Base-by-base conservation (phyloP, 2,329 filamentous ascomycete genomes). In the Diaporthe amygdali region DNA sequence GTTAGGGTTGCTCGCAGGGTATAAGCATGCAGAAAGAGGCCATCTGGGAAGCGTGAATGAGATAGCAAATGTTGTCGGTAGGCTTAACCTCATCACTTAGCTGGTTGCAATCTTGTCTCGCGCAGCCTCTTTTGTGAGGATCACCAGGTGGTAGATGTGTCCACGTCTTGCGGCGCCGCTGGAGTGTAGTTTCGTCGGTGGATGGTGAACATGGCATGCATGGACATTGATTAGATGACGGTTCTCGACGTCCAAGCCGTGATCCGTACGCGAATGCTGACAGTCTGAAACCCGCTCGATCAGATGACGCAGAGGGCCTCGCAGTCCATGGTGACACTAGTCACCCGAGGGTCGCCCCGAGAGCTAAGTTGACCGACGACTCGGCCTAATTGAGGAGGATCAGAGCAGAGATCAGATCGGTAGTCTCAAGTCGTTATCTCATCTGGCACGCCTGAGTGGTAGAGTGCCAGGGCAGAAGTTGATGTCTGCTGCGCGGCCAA, bases 281-380 rank as follows among this genome's bases (percentile, higher is more conserved):
- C 27, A 30, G 59, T 30, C 59, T 64, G 59, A 64, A 49, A 64
- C 59, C 59, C n/a, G 59, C 30, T 49, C 15, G 41, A 64, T 64
- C 59, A 49, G 59, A 64, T 30, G 44, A 64, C 44, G 30, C 44
- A 37, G 59, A 64, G 47, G 10, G 59, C 7, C 59, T 49, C 20
- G 30, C 30, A 30, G 56, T 9, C 39, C 20, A 10, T 61, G 25
- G 56, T 61, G 56, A 49, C 59, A 34, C 39, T 20, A 37, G 59
- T 64, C 59, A 49, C 59, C 59, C 44, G 37, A 25, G 47, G 14
- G 44, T 49, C 25, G 37, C 27, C 44, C 59, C 44, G 44, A 49
- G 44, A 49, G 41, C n/a, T 44, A 30, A 49, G 44, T 64, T 47
- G 44, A n/a, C 14, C 44, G 44, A 41, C 59, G 44, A 64, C n/a